Conservation (phyloP, 805 yeast genomes). For the Maudiozyma saulgeensis region DNA sequence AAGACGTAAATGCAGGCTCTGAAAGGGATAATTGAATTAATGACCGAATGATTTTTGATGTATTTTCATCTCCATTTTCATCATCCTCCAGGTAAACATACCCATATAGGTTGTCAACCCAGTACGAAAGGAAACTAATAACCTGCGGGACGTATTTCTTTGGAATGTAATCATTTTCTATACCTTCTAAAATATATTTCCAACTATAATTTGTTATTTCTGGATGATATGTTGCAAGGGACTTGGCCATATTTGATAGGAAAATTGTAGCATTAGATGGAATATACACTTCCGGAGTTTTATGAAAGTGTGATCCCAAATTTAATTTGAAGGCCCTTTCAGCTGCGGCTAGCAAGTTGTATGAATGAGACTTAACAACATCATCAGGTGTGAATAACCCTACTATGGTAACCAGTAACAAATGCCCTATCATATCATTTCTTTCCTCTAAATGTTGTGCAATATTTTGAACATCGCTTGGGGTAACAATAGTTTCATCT, state of each 20-base stretch:
- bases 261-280: slow-evolving; percentile 60
- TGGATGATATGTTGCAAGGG: slow-evolving; percentile 50
- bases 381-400: slow-evolving; percentile 55
- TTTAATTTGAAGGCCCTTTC: slow-evolving; percentile 51
- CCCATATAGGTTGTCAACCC: slow-evolving; percentile 60
- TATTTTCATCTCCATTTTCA: slow-evolving; percentile 49
- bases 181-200: slow-evolving; percentile 21
- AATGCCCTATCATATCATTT: slow-evolving; percentile 43
- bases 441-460: slow-evolving; percentile 21
- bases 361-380: slow-evolving; percentile 54
- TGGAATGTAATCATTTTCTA: slow-evolving; percentile 16
- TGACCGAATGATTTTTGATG: slow-evolving; percentile 51
- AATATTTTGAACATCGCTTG: neutral
- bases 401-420: slow-evolving; percentile 55
- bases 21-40: slow-evolving; percentile 49
- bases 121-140: slow-evolving; percentile 42
- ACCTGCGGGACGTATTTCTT: slow-evolving; percentile 17
- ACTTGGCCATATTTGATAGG: slow-evolving; percentile 45
- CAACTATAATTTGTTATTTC: slow-evolving; percentile 48
- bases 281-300: slow-evolving; percentile 51
- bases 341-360: slow-evolving; percentile 50
- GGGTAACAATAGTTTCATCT: slow-evolving; percentile 2
- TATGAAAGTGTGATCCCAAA: slow-evolving; percentile 46
- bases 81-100: slow-evolving; percentile 47
- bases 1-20: slow-evolving; percentile 39